Evolutionary conservation across 208 protist genomes (phyloP).

Genomic region (Willaertia magna): DNA sequence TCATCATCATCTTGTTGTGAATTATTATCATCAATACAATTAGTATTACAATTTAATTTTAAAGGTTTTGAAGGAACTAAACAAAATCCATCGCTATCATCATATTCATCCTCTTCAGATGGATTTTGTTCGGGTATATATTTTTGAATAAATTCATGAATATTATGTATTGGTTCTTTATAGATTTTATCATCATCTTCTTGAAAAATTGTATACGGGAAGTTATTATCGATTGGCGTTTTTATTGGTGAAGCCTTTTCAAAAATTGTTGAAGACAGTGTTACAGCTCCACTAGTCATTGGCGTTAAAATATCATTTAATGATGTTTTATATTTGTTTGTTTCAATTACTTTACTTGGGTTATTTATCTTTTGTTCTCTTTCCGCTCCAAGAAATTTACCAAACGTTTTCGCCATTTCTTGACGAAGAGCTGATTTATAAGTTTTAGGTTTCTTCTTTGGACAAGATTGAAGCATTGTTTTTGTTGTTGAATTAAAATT

Average conservation of each 20-base stretch:
- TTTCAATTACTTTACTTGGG: not conserved
- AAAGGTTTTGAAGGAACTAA: not conserved
- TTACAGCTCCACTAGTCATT: not conserved
- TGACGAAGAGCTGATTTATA: not conserved
- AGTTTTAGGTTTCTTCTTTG: not conserved
- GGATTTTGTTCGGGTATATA: not conserved
- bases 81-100: not conserved
- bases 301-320: not conserved
- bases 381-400: not conserved
- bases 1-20: not conserved
- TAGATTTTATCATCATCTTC: not conserved
- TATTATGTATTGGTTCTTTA: not conserved
- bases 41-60: not conserved
- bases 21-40: too few species aligned
- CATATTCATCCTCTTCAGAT: not conserved
- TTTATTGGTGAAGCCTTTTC: not conserved
- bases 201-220: not conserved
- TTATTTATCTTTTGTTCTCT: not conserved
- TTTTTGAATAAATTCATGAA: not conserved
- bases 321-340: not conserved
- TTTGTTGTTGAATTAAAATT: not conserved
- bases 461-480: not conserved
- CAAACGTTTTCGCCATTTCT: conserved; percentile 9
- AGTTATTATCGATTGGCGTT: not conserved
- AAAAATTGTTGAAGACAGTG: not conserved